Evolutionary conservation across 2,329 filamentous ascomycete genomes (phyloP), one percentile per base, ranked within the genome.

Genomic region (Phialophora macrospora): DNA sequence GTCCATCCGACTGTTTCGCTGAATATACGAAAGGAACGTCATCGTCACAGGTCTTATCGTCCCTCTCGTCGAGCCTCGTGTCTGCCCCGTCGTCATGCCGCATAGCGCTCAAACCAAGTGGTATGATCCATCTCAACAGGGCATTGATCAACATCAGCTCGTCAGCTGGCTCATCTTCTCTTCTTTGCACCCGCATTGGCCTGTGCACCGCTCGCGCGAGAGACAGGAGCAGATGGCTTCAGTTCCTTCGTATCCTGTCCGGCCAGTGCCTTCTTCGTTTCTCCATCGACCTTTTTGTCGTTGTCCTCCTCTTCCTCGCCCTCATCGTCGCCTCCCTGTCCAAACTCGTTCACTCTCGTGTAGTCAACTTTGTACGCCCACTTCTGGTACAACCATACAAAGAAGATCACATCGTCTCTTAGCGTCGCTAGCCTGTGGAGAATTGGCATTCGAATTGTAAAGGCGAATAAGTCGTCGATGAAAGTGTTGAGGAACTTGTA

Each of bases 401-500:
- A 99, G 84, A 99, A 99, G 76, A 99, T 98, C 71, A 99, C 84
- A 75, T 99, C 95, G 77, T 99, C 95, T 67, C 95, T 86, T 69
- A 99, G 85, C 0, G 95, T 98, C 0, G 95, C 93, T 58, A 99
- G 83, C 17, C 95, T 88, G 79, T 99, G 95, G 59, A 99, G 84
- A 68, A 93, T 87, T 0, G 95, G 95, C 95, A 99, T 99, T 82
- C 98, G 98, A 82, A 99, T 97, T 46, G 95, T 99, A 75, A 98
- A 99, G 1, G 95, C 95, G 75, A 99, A 99, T 34, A 99, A 83
- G 76, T 99, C 95, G 79, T 99, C 95, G 77, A 99, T 98, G 78
- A 99, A 99, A 4, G 95, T 98, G 82, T 98, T 97, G 71, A 98
- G 82, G 80, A 97, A 97, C 81, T 98, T 97, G 86, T 97, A 97